phyloP scores from a whole-genome alignment of 2,329 filamentous ascomycete species.

The Microdochium paspali region DNA sequence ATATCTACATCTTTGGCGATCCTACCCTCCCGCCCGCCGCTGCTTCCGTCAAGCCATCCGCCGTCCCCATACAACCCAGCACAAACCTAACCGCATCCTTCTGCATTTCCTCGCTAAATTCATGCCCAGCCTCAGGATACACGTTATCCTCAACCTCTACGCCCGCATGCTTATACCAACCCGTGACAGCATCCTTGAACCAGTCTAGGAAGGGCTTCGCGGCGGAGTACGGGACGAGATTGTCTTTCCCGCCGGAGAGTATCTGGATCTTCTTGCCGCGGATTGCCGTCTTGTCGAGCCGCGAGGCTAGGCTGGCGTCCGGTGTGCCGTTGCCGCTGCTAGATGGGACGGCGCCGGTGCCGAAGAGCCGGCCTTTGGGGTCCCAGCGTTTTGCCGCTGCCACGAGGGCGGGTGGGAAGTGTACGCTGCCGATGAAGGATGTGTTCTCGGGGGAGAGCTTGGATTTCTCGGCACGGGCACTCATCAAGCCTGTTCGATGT shows the following conservation, averaged over 20 bases:
- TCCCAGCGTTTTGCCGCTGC: conserved; percentile 57
- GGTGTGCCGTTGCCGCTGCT: conserved; percentile 26
- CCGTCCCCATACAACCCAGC: conserved; percentile 29
- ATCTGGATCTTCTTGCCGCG: conserved; percentile 55
- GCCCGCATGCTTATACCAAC: conserved; percentile 43
- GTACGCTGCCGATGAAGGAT: conserved; percentile 63
- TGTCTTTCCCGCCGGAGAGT: conserved; percentile 58
- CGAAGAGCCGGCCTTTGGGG: conserved; percentile 66
- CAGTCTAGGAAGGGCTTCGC: conserved; percentile 51
- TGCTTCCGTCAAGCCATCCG: conserved; percentile 14
- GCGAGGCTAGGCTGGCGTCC: conserved; percentile 12
- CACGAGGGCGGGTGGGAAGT: conserved; percentile 66
- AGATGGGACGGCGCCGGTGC: conserved; percentile 27
- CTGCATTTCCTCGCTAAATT: conserved; percentile 60
- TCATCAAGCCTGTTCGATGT: conserved; percentile 48
- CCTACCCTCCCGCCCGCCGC: neutral
- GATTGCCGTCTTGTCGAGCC: conserved; percentile 37
- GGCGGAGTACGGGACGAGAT: conserved; percentile 59
- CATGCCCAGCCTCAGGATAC: conserved; percentile 60
- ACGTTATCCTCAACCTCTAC: conserved; percentile 55
- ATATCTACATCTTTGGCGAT: neutral
- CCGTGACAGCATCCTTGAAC: conserved; percentile 42
- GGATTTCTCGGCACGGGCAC: conserved; percentile 64
- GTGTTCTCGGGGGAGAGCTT: conserved; percentile 51
- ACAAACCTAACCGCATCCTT: conserved; percentile 57